phyloP scores from a whole-genome alignment of 768 basidiomycete species.

The Russula emetica region DNA sequence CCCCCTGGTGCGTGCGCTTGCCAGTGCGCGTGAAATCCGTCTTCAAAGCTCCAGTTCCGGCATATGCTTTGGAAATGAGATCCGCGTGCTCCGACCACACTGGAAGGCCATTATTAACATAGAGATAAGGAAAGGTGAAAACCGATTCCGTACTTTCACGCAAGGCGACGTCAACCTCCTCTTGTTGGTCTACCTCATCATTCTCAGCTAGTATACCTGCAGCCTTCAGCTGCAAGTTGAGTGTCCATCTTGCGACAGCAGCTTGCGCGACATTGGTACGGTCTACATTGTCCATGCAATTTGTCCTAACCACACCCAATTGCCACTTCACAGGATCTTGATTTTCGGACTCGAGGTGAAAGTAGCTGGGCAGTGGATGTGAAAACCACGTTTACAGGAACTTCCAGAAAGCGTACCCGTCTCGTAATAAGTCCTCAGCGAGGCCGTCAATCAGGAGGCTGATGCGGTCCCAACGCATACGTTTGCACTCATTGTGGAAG shows the following conservation, averaged over 20 bases:
- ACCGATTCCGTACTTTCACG: conserved; percentile 65
- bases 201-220: conserved; percentile 66
- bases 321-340: conserved; percentile 55
- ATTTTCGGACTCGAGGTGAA: conserved; percentile 55
- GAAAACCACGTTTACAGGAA: background rate
- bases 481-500: conserved; percentile 92
- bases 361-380: conserved; percentile 52
- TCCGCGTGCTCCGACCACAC: conserved; percentile 99
- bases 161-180: conserved; percentile 75
- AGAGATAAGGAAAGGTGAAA: conserved; percentile 1
- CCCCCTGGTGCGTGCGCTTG: conserved; percentile 75
- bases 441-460: conserved; percentile 73
- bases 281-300: conserved; percentile 97
- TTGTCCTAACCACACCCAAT: conserved; percentile 78
- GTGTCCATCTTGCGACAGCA: conserved; percentile 78
- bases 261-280: conserved; percentile 97
- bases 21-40: conserved; percentile 96
- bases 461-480: conserved; percentile 94
- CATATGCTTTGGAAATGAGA: conserved; percentile 83
- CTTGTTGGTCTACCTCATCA: conserved; percentile 77
- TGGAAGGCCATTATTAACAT: conserved; percentile 35
- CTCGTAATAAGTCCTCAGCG: conserved; percentile 58
- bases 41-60: conserved; percentile 92
- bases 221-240: conserved; percentile 71
- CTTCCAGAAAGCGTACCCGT: conserved; percentile 50